These are phyloP conservation scores for Ogataea dorogensis DNA, from an alignment of 805 yeast genomes.

Conservation along the genomic window DNA sequence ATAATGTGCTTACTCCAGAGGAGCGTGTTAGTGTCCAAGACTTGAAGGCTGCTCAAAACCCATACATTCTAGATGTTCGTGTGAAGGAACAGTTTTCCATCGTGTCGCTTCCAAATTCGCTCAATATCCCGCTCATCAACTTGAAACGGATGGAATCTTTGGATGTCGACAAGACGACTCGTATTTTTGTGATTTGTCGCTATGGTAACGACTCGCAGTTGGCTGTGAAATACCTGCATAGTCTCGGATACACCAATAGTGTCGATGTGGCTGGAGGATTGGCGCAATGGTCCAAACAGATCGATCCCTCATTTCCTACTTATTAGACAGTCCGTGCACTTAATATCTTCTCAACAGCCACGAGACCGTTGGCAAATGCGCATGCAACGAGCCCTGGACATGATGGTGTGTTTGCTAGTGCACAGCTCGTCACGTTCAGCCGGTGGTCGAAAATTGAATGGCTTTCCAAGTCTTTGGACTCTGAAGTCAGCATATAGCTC, in stretches of 20 bases:
- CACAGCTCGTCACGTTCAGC: conserved; percentile 21
- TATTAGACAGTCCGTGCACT: conserved; percentile 40
- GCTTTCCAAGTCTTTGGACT: conserved; percentile 13
- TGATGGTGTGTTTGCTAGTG: conserved; percentile 18
- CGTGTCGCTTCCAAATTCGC: conserved; percentile 54
- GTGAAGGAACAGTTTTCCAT: conserved; percentile 74
- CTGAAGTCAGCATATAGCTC: conserved; percentile 14
- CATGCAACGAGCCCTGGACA: conserved; percentile 23
- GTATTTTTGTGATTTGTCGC: conserved; percentile 69
- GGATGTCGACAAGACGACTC: conserved; percentile 15
- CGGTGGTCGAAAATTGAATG: conserved; percentile 16
- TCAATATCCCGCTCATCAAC: conserved; percentile 61
- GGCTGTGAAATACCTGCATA: conserved; percentile 59
- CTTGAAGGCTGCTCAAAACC: conserved; percentile 8
- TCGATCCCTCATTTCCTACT: conserved; percentile 62
- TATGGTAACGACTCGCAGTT: conserved; percentile 89
- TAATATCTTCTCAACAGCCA: conserved; percentile 29
- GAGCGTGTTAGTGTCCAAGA: conserved; percentile 50
- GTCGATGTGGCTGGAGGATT: conserved; percentile 81
- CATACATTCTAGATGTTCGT: conserved; percentile 64
- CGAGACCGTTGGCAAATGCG: conserved; percentile 31
- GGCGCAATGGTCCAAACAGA: conserved; percentile 56
- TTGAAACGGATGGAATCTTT: conserved; percentile 35
- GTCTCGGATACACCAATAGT: conserved; percentile 48
- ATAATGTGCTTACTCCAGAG: conserved; percentile 42